phyloP scores from a whole-genome alignment of 768 basidiomycete species.

The Tylopilus rubrobrunneus region DNA sequence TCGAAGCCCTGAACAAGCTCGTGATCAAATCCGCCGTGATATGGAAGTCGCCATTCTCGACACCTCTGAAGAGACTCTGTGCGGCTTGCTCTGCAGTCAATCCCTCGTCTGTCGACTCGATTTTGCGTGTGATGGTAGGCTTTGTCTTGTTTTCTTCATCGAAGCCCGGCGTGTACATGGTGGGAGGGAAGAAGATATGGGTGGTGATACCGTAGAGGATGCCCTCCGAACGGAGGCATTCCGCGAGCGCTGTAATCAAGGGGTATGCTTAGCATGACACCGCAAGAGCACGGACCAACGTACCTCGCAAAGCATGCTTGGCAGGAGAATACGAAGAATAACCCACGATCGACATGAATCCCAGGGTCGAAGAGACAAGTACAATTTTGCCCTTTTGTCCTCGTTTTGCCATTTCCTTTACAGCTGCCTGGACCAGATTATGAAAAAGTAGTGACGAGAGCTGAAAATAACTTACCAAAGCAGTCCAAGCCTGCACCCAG shows the following conservation, averaged over 20 bases:
- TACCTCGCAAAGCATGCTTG: conserved; percentile 84
- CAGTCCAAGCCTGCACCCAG: conserved; percentile 48
- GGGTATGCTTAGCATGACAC: background rate
- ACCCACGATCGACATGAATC: conserved; percentile 72
- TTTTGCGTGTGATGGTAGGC: conserved; percentile 66
- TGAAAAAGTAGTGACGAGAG: background rate
- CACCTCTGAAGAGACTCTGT: conserved; percentile 56
- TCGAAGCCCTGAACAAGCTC: conserved; percentile 61
- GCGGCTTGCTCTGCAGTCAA: conserved; percentile 65
- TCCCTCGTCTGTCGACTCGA: conserved; percentile 72
- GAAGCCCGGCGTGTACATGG: conserved; percentile 75
- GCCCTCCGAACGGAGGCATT: conserved; percentile 76
- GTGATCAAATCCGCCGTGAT: conserved; percentile 73
- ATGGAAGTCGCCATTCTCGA: conserved; percentile 66
- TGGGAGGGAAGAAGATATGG: conserved; percentile 79
- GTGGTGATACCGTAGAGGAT: conserved; percentile 72
- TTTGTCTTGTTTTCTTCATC: conserved; percentile 76
- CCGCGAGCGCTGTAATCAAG: conserved; percentile 62
- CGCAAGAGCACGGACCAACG: background rate
- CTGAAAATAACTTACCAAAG: conserved; percentile 29
- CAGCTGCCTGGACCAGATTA: conserved; percentile 47
- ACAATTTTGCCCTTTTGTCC: conserved; percentile 64
- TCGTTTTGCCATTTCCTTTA: conserved; percentile 59
- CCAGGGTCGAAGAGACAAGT: conserved; percentile 71
- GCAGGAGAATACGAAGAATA: conserved; percentile 78